Conservation (phyloP, 805 yeast genomes). For the Ogataea pilisensis region DNA sequence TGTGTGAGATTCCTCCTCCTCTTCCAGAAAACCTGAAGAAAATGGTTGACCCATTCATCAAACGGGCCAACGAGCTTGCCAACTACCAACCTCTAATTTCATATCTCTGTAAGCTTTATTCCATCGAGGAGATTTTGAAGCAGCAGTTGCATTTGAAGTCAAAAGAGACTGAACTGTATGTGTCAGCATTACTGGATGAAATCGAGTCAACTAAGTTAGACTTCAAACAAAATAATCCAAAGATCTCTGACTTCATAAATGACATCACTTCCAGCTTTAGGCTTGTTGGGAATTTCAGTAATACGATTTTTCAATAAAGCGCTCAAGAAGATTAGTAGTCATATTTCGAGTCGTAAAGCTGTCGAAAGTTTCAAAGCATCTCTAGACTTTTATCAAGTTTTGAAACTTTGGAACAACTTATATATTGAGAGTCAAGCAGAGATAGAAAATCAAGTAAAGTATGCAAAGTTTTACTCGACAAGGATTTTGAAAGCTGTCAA, state of each 20-base stretch:
- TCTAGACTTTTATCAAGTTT: slow-evolving; percentile 47
- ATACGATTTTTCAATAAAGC: slow-evolving; percentile 53
- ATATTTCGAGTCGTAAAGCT: slow-evolving; percentile 41
- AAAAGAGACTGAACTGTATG: slow-evolving; percentile 53
- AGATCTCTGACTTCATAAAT: slow-evolving; percentile 44
- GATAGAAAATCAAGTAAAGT: slow-evolving; percentile 42
- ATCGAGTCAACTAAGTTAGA: slow-evolving; percentile 55
- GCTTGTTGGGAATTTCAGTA: slow-evolving; percentile 54
- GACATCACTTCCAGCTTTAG: slow-evolving; percentile 57
- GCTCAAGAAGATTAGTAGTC: slow-evolving; percentile 42
- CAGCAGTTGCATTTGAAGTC: slow-evolving; percentile 54
- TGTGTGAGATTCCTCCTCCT: slow-evolving; percentile 3
- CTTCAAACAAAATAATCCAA: slow-evolving; percentile 35
- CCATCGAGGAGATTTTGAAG: slow-evolving; percentile 66
- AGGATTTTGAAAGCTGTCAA: slow-evolving; percentile 48
- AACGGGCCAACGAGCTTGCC: slow-evolving; percentile 55
- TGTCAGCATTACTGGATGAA: slow-evolving; percentile 59
- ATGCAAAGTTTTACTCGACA: slow-evolving; percentile 59
- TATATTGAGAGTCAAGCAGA: slow-evolving; percentile 18
- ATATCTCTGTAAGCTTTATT: slow-evolving; percentile 68
- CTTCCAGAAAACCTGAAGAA: slow-evolving; percentile 32
- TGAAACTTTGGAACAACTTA: slow-evolving; percentile 40
- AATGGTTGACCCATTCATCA: slow-evolving; percentile 42
- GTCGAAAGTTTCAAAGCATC: slow-evolving; percentile 53
- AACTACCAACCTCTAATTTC: slow-evolving; percentile 61